These are phyloP conservation scores for Pythium dissotocum DNA, from an alignment of 352 stramenopile genomes.

Conservation along the genomic window DNA sequence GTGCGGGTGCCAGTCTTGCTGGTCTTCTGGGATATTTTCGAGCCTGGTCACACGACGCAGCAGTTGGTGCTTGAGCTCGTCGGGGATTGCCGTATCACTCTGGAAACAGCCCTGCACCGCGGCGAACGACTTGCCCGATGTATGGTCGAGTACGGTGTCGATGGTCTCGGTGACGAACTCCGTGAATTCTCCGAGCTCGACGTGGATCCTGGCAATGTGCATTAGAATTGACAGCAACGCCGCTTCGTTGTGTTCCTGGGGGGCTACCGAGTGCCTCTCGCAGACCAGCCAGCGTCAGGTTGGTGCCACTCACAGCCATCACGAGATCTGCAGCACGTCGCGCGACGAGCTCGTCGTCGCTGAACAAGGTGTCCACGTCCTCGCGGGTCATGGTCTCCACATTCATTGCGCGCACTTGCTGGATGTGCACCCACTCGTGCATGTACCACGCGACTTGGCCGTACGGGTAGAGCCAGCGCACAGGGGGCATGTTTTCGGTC, in stretches of 20 bases:
- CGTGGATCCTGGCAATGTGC: neutral
- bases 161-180: neutral
- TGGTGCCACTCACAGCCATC: neutral
- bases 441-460: conserved; percentile 15
- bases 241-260: neutral
- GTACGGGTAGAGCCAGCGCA: neutral
- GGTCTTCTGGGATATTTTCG: conserved; percentile 36
- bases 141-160: neutral
- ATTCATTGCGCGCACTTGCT: neutral
- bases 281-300: neutral
- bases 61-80: neutral
- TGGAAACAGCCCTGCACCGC: neutral
- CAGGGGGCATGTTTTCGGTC: neutral
- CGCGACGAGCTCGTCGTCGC: neutral
- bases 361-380: neutral
- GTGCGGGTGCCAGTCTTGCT: conserved; percentile 57
- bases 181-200: neutral
- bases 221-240: neutral
- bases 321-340: neutral
- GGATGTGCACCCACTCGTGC: neutral
- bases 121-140: neutral
- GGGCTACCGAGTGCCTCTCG: neutral
- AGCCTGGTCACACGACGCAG: conserved; percentile 7
- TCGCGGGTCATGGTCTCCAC: neutral
- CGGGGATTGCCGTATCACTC: neutral